Evolutionary conservation across 345 rosid genomes (phyloP).

Genomic region (Sapria himalayana): DNA sequence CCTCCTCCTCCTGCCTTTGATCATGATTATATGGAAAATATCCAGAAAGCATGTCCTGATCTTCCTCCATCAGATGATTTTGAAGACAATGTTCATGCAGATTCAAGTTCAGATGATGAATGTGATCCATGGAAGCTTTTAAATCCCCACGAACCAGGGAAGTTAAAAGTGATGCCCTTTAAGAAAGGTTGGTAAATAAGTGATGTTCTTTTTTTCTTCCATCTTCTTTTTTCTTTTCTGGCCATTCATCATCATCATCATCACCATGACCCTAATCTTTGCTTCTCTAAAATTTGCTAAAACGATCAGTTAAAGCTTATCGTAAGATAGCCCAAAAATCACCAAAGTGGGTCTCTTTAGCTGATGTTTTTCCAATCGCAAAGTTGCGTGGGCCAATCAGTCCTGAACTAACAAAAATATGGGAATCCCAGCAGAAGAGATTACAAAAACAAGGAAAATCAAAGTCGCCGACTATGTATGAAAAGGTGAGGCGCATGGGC

Average conservation of each 20-base stretch:
- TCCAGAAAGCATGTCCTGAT: conserved; percentile 13
- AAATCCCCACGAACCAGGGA: conserved; percentile 89
- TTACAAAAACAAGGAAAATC: conserved; percentile 14
- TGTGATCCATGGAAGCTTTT: conserved; percentile 88
- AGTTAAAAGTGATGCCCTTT: conserved; percentile 65
- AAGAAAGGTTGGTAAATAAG: conserved; percentile 41
- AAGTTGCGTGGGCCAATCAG: conserved; percentile 43
- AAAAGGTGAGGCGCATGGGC: conserved; percentile 55
- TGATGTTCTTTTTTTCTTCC: too few species aligned
- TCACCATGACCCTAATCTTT: conserved; percentile 8
- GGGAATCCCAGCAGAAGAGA: conserved; percentile 22
- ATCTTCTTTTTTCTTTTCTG: conserved; percentile 3
- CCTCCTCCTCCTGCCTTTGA: conserved; percentile 20
- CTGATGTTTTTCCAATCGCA: conserved; percentile 62
- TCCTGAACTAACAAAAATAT: conserved; percentile 45
- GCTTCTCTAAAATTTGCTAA: conserved; percentile 6
- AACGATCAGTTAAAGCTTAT: conserved; percentile 38
- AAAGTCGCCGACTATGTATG: conserved; percentile 35
- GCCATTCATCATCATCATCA: conserved; percentile 3
- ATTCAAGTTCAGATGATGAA: conserved; percentile 36
- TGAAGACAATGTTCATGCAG: conserved; percentile 20
- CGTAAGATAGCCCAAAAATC: conserved; percentile 23
- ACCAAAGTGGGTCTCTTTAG: conserved; percentile 17
- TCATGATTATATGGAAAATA: conserved; percentile 16
- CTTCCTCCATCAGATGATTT: conserved; percentile 15